Evolutionary conservation across 768 basidiomycete genomes (phyloP), one percentile per base, ranked within the genome.

Genomic region (Kondoa subrosea): DNA sequence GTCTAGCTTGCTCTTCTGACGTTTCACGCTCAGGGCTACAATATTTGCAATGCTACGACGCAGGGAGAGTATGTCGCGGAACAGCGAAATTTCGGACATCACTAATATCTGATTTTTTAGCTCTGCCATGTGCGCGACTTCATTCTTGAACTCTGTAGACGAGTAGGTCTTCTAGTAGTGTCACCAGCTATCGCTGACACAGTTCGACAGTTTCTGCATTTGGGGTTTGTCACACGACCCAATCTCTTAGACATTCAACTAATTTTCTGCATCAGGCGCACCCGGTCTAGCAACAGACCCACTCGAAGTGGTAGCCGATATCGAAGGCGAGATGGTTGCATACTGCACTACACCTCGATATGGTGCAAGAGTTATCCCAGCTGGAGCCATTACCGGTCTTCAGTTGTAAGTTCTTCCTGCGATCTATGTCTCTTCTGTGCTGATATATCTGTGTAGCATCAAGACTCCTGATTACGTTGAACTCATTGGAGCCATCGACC

Each of bases 281-380:
- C 15, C 3, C 65, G 0, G 70, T 69, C 16, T 70, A 70, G 21
- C 65, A 66, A 64, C 34, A 64, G 16, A 67, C 68, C n/a, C n/a
- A n/a, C n/a, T n/a, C 29, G 32, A 59, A 40, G 57, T 64, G 8
- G 74, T 74, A 12, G 74, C 69, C 34, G 62, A 71, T 34, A 67
- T 71, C 62, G 74, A 74, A 40, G 73, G 72, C 57, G 68, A 69
- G 68, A 69, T 75, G 67, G 75, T 77, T 15, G 76, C 77, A 0
- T 77, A 70, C 69, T 77, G 77, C 72, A 77, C 76, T 30, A 74
- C 75, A 62, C 68, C 70, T 74, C 83, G 82, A 3, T 83, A 81
- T 66, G 88, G 88, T 1, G 84, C 86, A 2, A 85, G 89, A 68
- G 73, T 85, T 65, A 87, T 90, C 34, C 87, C 86, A n/a, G 76